Evolutionary conservation across 177 flowering plant genomes (phyloP), one percentile per base, ranked within the genome.

Genomic region (Tripterygium wilfordii): DNA sequence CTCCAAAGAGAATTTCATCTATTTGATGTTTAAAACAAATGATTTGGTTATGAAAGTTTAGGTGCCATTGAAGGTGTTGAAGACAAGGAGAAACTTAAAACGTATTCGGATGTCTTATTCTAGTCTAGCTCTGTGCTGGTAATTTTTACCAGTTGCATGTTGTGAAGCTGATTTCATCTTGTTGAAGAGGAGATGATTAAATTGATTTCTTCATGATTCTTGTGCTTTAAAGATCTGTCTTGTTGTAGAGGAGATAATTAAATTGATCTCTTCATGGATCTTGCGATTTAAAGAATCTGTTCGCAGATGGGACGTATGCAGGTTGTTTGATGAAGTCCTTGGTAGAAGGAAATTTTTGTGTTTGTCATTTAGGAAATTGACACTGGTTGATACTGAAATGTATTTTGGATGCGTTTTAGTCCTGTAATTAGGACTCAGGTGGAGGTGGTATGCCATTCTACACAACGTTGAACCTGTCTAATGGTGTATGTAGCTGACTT

Each of bases 1-100:
- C 98, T 13, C 96, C 95, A 0, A 90, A 81, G 67, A 76, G 92
- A 67, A 54, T 81, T 53, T 85, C 96, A 31, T 85, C 91, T 29
- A 46, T 51, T 59, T 44, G 14, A 36, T 6, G 56, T 44, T 14
- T 36, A 45, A 23, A 28, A 24, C 4, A 5, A 23, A 44, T 3
- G 23, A 32, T 10, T 48, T 36, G 36, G 29, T 25, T 48, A 36
- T 30, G 13, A 27, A 58, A 54, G 69, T 47, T 51, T 28, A 32
- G 53, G n/a, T 19, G 59, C 57, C 44, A 36, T 30, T 12, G 30
- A 58, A 54, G 69, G 43, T 51, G 45, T 27, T 36, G 58, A 23
- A 45, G 29, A 39, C 49, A 17, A 21, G 40, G 47, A 25, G 52
- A 43, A 48, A 26, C 23, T 15, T 26, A 31, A 61, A 44, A 42